These are phyloP conservation scores for Drechmeria coniospora DNA, from an alignment of 2,329 filamentous ascomycete species.

Conservation along the genomic window DNA sequence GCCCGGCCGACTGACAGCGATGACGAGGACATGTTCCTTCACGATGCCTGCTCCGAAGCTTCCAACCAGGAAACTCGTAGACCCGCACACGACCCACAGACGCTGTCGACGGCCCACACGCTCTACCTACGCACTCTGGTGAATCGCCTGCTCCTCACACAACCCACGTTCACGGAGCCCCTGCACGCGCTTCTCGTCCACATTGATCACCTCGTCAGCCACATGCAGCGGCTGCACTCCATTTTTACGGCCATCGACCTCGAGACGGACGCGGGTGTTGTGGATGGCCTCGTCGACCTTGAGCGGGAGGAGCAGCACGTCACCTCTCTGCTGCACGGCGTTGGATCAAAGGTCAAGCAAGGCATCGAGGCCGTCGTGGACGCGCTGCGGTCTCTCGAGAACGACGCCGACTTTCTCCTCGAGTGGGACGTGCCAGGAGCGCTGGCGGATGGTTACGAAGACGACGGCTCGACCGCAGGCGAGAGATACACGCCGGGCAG, in stretches of 20 bases:
- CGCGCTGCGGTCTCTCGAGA: constrained; percentile 30
- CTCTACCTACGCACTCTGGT: constrained; percentile 57
- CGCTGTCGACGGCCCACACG: constrained; percentile 64
- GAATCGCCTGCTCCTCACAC: constrained; percentile 51
- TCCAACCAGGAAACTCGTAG: background rate
- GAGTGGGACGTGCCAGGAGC: constrained; percentile 23
- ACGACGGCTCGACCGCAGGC: constrained; percentile 19
- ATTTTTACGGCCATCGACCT: constrained; percentile 69
- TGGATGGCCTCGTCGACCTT: constrained; percentile 59
- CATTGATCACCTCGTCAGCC: constrained; percentile 68
- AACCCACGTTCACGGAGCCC: constrained; percentile 44
- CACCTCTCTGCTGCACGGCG: constrained; percentile 44
- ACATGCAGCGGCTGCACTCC: constrained; percentile 58
- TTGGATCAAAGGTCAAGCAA: constrained; percentile 48
- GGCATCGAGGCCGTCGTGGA: constrained; percentile 55
- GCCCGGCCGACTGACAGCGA: background rate
- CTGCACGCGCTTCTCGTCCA: constrained; percentile 54
- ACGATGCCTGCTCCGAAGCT: background rate
- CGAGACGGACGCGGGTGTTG: constrained; percentile 66
- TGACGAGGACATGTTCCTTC: constrained; percentile 1
- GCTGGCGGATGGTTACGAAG: constrained; percentile 23
- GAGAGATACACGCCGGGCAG: constrained; percentile 50
- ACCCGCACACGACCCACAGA: constrained; percentile 59
- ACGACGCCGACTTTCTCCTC: constrained; percentile 26
- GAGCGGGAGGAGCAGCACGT: constrained; percentile 58